phyloP scores from a whole-genome alignment of 1,139 yeast genomes.

The Lipomyces yarrowii region DNA sequence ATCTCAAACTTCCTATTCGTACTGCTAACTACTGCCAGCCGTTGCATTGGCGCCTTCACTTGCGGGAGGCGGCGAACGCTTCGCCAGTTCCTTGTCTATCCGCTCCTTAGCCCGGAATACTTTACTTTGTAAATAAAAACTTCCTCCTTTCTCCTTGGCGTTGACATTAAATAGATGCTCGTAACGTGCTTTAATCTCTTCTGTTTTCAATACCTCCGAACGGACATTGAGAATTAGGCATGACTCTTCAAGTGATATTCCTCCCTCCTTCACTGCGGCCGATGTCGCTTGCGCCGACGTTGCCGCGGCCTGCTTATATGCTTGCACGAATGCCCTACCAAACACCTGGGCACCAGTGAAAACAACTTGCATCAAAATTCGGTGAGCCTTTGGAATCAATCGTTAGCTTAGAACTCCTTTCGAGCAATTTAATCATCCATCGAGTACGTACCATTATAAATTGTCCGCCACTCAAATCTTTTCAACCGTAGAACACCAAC shows the following conservation, averaged over 20 bases:
- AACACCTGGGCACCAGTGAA: slow-evolving; percentile 95
- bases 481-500: not conserved
- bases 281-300: slow-evolving; percentile 56
- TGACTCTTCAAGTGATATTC: slow-evolving; percentile 78
- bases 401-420: not conserved
- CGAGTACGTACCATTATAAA: not conserved
- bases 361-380: slow-evolving; percentile 83
- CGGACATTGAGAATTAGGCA: slow-evolving; percentile 87
- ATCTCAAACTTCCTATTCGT: not conserved
- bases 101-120: slow-evolving; percentile 83
- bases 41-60: not conserved
- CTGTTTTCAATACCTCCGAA: slow-evolving; percentile 52
- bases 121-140: slow-evolving; percentile 89
- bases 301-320: slow-evolving; percentile 95
- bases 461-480: not conserved
- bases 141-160: slow-evolving; percentile 90
- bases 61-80: slow-evolving; percentile 14
- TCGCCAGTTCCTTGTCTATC: slow-evolving; percentile 54
- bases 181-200: slow-evolving; percentile 72
- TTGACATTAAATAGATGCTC: slow-evolving; percentile 84
- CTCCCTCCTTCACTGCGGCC: slow-evolving; percentile 40
- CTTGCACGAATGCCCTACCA: slow-evolving; percentile 95
- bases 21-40: not conserved
- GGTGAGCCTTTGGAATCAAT: slow-evolving; percentile 63
- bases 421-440: not conserved